phyloP scores from a whole-genome alignment of 441 rosid species.

The California macrophylla region DNA sequence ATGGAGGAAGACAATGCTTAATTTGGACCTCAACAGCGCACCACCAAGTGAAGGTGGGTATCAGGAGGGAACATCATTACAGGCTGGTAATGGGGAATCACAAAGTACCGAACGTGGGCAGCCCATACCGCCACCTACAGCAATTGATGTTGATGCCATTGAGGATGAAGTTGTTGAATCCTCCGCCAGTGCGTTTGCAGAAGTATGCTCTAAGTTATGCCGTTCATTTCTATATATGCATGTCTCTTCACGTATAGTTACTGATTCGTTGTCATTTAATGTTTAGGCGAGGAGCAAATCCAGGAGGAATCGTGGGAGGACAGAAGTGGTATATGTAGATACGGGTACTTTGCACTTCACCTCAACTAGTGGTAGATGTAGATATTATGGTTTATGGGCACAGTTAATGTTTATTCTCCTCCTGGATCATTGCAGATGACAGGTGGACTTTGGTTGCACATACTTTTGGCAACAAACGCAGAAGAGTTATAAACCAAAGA shows the following conservation, averaged over 20 bases:
- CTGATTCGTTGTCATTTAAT: constrained; percentile 19
- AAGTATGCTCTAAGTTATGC: constrained; percentile 32
- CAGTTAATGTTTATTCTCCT: constrained; percentile 4
- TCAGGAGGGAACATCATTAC: constrained; percentile 48
- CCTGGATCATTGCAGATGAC: constrained; percentile 25
- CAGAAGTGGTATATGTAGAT: constrained; percentile 42
- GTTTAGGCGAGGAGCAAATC: constrained; percentile 59
- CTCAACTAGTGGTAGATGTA: neutral
- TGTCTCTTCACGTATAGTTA: neutral
- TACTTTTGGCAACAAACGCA: constrained; percentile 34
- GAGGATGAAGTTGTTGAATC: constrained; percentile 79
- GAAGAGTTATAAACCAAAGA: constrained; percentile 30
- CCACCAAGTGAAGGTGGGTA: constrained; percentile 47
- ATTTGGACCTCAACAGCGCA: constrained; percentile 39
- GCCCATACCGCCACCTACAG: constrained; percentile 26
- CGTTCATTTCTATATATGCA: constrained; percentile 9
- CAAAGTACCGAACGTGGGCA: constrained; percentile 25
- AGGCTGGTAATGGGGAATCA: constrained; percentile 8
- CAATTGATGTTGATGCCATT: constrained; percentile 61
- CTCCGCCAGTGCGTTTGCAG: constrained; percentile 69
- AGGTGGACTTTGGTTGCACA: constrained; percentile 25
- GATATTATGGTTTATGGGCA: constrained; percentile 10
- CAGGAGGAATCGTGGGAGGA: constrained; percentile 29
- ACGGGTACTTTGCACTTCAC: constrained; percentile 34
- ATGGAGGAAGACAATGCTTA: constrained; percentile 48